Evolutionary conservation across 495 filamentous ascomycete genomes (phyloP).

Genomic region (Astrothelium subdiscretum): DNA sequence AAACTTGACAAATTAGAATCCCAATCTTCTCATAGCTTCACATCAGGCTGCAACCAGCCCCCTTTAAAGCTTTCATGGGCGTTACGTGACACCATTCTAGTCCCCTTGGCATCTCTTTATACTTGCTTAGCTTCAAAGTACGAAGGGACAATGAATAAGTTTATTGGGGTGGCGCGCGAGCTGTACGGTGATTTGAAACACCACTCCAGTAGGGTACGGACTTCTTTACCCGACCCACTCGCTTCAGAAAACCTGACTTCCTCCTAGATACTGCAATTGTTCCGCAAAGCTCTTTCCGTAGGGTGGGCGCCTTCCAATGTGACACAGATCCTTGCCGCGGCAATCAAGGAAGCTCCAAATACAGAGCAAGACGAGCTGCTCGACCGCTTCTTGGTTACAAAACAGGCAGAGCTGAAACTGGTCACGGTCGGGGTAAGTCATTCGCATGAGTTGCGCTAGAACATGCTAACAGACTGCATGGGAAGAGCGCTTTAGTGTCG

Average conservation of each 20-base stretch:
- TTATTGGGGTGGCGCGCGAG: neutral
- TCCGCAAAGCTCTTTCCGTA: neutral
- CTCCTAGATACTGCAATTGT: neutral
- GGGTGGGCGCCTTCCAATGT: neutral
- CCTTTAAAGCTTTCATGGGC: neutral
- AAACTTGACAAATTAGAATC: neutral
- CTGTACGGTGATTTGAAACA: neutral
- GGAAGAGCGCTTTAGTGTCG: neutral
- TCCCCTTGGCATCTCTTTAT: neutral
- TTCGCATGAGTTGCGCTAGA: neutral
- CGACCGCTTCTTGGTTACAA: neutral
- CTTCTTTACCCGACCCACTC: neutral
- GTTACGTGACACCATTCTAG: neutral
- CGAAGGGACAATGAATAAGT: neutral
- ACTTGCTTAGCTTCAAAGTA: neutral
- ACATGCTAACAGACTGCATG: neutral
- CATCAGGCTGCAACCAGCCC: neutral
- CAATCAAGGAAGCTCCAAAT: neutral
- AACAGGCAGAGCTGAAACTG: neutral
- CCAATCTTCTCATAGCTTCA: neutral
- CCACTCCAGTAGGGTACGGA: neutral
- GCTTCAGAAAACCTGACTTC: neutral
- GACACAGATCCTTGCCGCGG: neutral
- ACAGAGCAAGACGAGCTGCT: neutral
- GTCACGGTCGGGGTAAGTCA: neutral